Percentiles rank a stretch among this genome's conserved stretches.
Evolutionary conservation across 495 filamentous ascomycete species (phyloP).

Genomic region (Collariella sp.): DNA sequence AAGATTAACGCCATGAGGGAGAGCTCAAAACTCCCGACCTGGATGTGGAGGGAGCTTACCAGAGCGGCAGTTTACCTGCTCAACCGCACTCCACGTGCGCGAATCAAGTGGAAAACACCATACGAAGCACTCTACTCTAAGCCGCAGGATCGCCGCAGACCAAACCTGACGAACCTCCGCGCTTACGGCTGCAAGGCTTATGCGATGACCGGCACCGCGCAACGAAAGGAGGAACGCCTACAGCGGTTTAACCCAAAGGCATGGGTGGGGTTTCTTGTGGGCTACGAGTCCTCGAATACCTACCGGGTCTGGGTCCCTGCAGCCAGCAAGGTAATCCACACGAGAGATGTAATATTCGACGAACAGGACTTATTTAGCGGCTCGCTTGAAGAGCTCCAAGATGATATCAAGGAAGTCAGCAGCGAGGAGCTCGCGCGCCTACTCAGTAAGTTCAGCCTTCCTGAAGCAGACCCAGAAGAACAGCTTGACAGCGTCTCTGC

Average conservation of each 20-base stretch:
- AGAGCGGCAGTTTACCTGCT: too few relatives aligned
- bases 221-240: conserved; percentile 11
- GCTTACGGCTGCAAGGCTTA: too few relatives aligned
- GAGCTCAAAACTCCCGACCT: not conserved
- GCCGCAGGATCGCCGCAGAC: not conserved
- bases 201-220: conserved; percentile 13
- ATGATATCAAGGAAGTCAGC: too few relatives aligned
- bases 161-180: conserved; percentile 6
- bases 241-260: conserved; percentile 21
- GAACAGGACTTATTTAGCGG: too few relatives aligned
- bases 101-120: not conserved
- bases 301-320: conserved; percentile 23
- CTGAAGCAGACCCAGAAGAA: too few relatives aligned
- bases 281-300: conserved; percentile 26
- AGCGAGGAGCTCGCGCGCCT: too few relatives aligned
- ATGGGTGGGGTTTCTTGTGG: conserved; percentile 25
- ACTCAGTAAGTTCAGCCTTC: too few relatives aligned
- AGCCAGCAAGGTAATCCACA: not conserved
- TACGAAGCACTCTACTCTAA: conserved; percentile 1
- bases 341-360: conserved; percentile 3
- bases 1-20: not conserved
- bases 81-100: not conserved
- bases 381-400: too few relatives aligned
- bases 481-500: too few relatives aligned
- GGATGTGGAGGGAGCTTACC: not conserved